A percentile compares a stretch with the other conserved stretches of the same genome.
Conservation (phyloP, 805 yeast genomes). For the Saccharomyces jurei region DNA sequence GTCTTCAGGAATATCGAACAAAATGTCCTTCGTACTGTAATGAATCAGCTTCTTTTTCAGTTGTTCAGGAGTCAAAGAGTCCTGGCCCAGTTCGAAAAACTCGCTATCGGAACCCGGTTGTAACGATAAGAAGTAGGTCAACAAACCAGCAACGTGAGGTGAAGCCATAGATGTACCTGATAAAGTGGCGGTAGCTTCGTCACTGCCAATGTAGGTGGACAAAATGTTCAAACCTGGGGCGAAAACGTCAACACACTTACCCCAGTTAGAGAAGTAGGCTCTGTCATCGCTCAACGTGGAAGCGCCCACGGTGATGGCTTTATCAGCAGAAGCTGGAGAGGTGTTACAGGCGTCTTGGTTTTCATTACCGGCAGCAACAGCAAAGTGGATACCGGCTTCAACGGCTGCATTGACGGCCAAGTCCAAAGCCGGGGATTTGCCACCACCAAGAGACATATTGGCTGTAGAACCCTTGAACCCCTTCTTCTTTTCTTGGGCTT, state of each 20-base stretch:
- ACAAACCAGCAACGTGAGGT: conserved; percentile 87
- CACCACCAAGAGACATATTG: conserved; percentile 91
- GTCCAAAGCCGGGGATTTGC: conserved; percentile 76
- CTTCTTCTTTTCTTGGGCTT: conserved; percentile 41
- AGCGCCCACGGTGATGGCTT: conserved; percentile 91
- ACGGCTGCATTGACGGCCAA: conserved; percentile 83
- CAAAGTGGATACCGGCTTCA: conserved; percentile 76
- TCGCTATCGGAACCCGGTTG: conserved; percentile 67
- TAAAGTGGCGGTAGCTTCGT: conserved; percentile 64
- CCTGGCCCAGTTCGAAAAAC: conserved; percentile 44
- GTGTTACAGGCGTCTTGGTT: conserved; percentile 83
- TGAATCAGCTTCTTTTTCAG: conserved; percentile 65
- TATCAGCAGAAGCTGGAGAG: conserved; percentile 81
- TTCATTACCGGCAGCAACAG: conserved; percentile 94
- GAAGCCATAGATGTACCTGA: conserved; percentile 99
- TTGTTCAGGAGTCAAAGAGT: conserved; percentile 56
- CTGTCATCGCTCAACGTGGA: conserved; percentile 78
- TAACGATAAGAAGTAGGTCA: conserved; percentile 78
- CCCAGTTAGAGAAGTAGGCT: conserved; percentile 92
- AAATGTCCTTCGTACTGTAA: conserved; percentile 51
- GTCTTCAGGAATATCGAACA: conserved; percentile 56
- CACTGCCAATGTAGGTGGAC: conserved; percentile 74
- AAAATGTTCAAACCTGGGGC: conserved; percentile 90
- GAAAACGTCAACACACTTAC: conserved; percentile 89
- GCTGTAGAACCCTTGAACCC: conserved; percentile 79